Percentiles rank a stretch among this genome's conserved stretches.
These are phyloP conservation scores for Flaveria trinervia DNA, from an alignment of 129 eudicot genomes.

Conservation along the genomic window DNA sequence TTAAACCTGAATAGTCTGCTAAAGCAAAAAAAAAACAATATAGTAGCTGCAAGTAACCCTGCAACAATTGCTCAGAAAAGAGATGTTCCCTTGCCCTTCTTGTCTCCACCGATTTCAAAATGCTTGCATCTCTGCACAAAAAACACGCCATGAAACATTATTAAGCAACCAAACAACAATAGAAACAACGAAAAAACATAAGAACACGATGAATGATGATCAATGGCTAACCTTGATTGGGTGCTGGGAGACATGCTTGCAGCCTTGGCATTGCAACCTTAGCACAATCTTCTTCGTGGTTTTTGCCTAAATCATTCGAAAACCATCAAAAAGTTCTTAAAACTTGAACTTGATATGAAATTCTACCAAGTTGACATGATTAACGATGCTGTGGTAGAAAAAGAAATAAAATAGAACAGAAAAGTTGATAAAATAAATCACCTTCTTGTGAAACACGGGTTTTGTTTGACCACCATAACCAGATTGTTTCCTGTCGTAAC, in stretches of 20 bases:
- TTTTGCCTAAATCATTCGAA: not conserved
- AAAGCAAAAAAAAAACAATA: not conserved
- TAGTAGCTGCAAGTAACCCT: not conserved
- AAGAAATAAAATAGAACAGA: not conserved
- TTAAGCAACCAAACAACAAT: not conserved
- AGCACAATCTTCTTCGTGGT: constrained; percentile 17
- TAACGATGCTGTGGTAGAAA: not conserved
- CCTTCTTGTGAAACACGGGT: constrained; percentile 20
- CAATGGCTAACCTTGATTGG: not conserved
- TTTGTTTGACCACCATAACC: constrained; percentile 22
- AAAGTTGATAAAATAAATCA: not conserved
- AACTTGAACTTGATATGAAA: not conserved
- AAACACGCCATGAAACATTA: not conserved
- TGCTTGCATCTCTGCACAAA: constrained; percentile 16
- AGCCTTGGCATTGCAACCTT: constrained; percentile 19
- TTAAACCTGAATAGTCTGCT: constrained; percentile 5
- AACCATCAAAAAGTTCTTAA: not conserved
- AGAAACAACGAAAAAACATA: not conserved
- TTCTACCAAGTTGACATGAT: not conserved
- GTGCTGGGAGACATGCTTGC: constrained; percentile 18
- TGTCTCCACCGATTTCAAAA: constrained; percentile 20
- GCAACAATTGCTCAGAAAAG: constrained; percentile 12
- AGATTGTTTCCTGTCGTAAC: constrained; percentile 18
- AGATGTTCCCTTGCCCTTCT: constrained; percentile 26
- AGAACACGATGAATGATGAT: not conserved